These are phyloP conservation scores for Intubia oerlemansii DNA, from an alignment of 2,329 filamentous ascomycete species.

Conservation along the genomic window DNA sequence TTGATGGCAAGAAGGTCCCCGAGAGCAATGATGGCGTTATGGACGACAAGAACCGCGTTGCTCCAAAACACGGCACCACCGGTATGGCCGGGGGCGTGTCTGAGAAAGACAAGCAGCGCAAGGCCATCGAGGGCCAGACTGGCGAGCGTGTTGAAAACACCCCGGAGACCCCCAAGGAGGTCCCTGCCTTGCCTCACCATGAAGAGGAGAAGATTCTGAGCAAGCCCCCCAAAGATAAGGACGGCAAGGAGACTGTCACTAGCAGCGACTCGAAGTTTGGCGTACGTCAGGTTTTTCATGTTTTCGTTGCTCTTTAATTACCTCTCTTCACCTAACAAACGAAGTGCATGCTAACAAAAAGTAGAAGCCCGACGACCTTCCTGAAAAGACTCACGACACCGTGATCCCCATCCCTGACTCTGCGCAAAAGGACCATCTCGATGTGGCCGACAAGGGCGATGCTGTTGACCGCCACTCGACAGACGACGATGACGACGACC, in stretches of 20 bases:
- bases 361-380: constrained; percentile 65
- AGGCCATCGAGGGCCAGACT: constrained; percentile 42
- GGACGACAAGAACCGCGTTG: constrained; percentile 61
- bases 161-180: constrained; percentile 69
- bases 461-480: too few species aligned
- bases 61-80: constrained; percentile 66
- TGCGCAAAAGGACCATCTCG: constrained; percentile 41
- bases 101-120: constrained; percentile 61
- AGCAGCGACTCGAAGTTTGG: constrained; percentile 30
- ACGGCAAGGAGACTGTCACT: constrained; percentile 10
- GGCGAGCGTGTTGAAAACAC: constrained; percentile 49
- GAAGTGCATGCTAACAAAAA: not conserved
- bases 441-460: constrained; percentile 11
- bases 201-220: constrained; percentile 58
- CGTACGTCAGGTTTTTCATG: not conserved
- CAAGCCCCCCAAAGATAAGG: too few species aligned
- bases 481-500: too few species aligned
- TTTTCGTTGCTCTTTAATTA: not conserved
- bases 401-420: constrained; percentile 47
- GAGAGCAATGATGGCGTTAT: constrained; percentile 64
- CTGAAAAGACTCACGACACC: constrained; percentile 55
- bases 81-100: constrained; percentile 81
- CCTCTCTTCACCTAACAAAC: not conserved
- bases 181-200: constrained; percentile 58
- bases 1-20: constrained; percentile 40